Base-by-base conservation (phyloP, 2,329 filamentous ascomycete species). In the Zymoseptoria passerinii region DNA sequence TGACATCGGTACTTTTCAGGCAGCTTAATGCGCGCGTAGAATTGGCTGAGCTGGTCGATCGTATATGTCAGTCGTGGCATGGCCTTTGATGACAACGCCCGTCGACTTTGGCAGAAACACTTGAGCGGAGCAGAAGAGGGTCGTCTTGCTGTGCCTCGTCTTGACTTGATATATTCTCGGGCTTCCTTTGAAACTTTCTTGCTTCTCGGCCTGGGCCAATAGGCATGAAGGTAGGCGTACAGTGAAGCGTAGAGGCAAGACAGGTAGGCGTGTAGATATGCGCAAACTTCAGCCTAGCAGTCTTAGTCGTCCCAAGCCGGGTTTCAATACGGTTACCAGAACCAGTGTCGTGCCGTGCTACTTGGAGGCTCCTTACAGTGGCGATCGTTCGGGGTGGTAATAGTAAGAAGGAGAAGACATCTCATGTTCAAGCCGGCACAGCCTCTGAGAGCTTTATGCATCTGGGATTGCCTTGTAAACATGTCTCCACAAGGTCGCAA, bases 41-140 rank as follows among this genome's bases (percentile, higher is more conserved):
- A 59, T 23, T 62, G 61, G 28, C 59, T 53, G 8, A 67, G 58
- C 51, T 68, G 67, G 13, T 61, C 40, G 18, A 40, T 48, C 13
- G 64, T 65, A 49, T 66, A 68, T 27, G 56, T 60, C 48, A 53
- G 58, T 29, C 56, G 57, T 91, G 88, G 79, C 50, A 52, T 78
- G 35, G 35, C 13, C 35, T 44, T 16, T 4, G 16, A 16, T 23
- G 23, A 23, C 23, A 44, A 44, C 35, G 13, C 13, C 13, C 10
- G 35, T 44, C 13, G 35, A n/a, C 35, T 44, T 44, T 44, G 4
- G 35, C 35, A 13, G 35, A n/a, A 44, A 44, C n/a, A 6, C 35
- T 44, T 13, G 35, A 44, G 35, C 16, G 35, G n/a, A 44, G 35
- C 35, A 44, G 35, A n/a, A n/a, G 35, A 44, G 35, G 23, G 4